phyloP scores from a whole-genome alignment of 2,329 filamentous ascomycete genomes.

The Phyllosticta citrichinensis region DNA sequence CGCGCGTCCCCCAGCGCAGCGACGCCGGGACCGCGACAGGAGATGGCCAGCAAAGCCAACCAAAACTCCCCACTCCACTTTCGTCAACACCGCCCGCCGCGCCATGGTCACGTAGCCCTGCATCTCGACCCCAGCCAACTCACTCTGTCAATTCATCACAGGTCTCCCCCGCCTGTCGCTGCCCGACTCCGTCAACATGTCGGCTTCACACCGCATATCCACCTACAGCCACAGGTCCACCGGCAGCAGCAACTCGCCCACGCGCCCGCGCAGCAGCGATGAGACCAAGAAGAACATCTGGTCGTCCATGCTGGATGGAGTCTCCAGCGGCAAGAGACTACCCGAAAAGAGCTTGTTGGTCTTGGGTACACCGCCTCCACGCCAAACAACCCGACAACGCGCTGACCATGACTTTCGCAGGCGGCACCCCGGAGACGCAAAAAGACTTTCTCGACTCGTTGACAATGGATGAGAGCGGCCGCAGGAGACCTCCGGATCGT shows the following conservation, averaged over 20 bases:
- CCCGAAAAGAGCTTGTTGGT: conserved; percentile 88
- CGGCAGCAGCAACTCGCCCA: conserved; percentile 12
- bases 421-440: conserved; percentile 73
- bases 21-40: conserved; percentile 9
- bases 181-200: conserved; percentile 5
- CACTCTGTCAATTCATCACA: background rate
- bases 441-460: conserved; percentile 63
- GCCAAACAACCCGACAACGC: background rate
- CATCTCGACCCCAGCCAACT: background rate
- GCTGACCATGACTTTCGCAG: conserved; percentile 32
- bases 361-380: conserved; percentile 49
- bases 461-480: conserved; percentile 27
- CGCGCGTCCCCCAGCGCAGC: conserved; percentile 1
- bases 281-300: conserved; percentile 74
- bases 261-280: conserved; percentile 46
- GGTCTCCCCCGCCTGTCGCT: conserved; percentile 1
- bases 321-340: conserved; percentile 79
- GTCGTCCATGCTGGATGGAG: conserved; percentile 85
- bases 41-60: conserved; percentile 3
- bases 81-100: background rate
- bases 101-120: conserved; percentile 7
- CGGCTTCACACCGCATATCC: conserved; percentile 9
- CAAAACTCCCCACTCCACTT: conserved; percentile 3
- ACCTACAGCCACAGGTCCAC: conserved; percentile 9
- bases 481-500: conserved; percentile 43